Evolutionary conservation across 768 basidiomycete species (phyloP), one percentile per base, ranked within the genome.

Genomic region (Ramaria sp.): DNA sequence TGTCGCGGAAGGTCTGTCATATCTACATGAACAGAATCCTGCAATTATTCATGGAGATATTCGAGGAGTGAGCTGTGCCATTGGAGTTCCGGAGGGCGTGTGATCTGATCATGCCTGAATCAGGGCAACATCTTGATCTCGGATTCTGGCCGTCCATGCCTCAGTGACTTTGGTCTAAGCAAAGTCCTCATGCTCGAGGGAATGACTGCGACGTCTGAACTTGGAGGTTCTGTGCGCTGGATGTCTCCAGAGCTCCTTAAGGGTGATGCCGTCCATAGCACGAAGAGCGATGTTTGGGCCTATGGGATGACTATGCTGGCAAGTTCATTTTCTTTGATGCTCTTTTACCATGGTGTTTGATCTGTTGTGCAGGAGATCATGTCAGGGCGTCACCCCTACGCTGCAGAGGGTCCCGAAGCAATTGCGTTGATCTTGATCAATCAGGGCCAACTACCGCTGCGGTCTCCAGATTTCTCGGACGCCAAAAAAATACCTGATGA

Each of bases 51-150:
- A 67, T 22, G 28, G 28, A 30, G 48, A 15, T 32, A 8, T 50
- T 36, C 32, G 32, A 34, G 32, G 32, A 34, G 32, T 34, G 32
- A 18, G 48, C 27, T 30, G 25, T 6, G 48, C 24, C 48, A 5
- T 25, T 24, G 2, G 10, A 36, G 10, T 32, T 15, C 7, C 13
- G 28, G 20, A 50, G 12, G 6, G n/a, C 6, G 28, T 16, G 30
- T 37, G 10, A 47, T 18, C 45, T 47, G 6, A 16, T 7, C 16
- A 1, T 10, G 24, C 5, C 0, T 34, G 32, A 9, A 32, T 32
- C 54, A 76, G 75, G 70, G 67, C 22, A 78, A 78, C 55, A 73
- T 79, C 42, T 67, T 78, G 20, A 67, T 78, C 16, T 72, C 71
- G 5, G 64, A 59, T 4, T 57, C 66, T 10, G 67, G 67, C 15